Evolutionary conservation across 305 asterid species (phyloP), one percentile per base, ranked within the genome.

Genomic region (Fraxinus angustifolia): DNA sequence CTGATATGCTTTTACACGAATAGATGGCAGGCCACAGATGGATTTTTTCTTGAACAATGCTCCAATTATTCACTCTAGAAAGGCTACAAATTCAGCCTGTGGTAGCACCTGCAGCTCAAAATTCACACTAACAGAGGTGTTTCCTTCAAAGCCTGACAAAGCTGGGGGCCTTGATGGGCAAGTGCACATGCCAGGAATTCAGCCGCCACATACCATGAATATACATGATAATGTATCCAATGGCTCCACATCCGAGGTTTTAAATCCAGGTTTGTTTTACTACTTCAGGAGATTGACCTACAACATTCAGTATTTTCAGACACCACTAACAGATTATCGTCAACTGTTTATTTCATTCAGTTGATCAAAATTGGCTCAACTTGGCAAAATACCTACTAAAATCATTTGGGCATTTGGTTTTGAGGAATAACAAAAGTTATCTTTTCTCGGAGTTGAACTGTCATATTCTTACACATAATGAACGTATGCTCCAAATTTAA

Each of bases 1-100:
- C 71, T 58, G 34, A 73, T 67, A n/a, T 79, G 68, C 56, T 76
- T 65, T 84, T 50, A 76, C 81, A 71, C 48, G 23, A 72, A 38
- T 88, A 92, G 98, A 88, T 78, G 92, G 89, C 81, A 84, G 90
- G 87, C 91, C 89, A 75, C 90, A 89, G 50, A 71, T 88, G 93
- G 88, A 86, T 80, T 89, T 88, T 87, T 78, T 87, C 83, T 80
- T 84, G 87, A 90, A 89, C 88, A 84, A 85, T 58, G 65, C 80
- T 60, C 86, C 90, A 45, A 76, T 79, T 48, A 16, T 84, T 68
- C 86, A 84, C 82, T 81, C 85, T 34, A 80, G 85, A 88, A 78
- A 77, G 81, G 80, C 88, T 78, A 90, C 83, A 53, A 82, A 80
- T 83, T 60, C 90, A 34, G 77, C 86, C 71, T 89, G 92, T 93